phyloP scores from a whole-genome alignment of 225 moss, liverwort and hornwort species.

The Bryoerythrophyllum caledonicum region DNA sequence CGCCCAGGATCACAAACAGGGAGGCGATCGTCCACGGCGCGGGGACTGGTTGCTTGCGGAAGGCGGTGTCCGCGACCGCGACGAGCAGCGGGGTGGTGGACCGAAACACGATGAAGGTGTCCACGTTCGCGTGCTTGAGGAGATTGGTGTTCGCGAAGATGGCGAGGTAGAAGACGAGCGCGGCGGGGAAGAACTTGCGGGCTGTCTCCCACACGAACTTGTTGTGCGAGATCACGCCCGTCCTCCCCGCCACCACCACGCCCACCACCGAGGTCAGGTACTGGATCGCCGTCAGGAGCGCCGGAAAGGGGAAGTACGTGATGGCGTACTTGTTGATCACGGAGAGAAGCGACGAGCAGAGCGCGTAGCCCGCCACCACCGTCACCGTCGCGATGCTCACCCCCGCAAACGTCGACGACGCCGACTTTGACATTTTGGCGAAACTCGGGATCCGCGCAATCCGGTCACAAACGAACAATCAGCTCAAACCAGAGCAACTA shows the following conservation, averaged over 20 bases:
- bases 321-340: conserved; percentile 66
- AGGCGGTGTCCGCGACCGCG: conserved; percentile 53
- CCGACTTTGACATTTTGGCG: conserved; percentile 24
- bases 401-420: conserved; percentile 17
- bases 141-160: conserved; percentile 67
- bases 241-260: conserved; percentile 44
- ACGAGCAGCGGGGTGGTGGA: conserved; percentile 61
- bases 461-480: not conserved
- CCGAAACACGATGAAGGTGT: conserved; percentile 65
- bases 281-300: conserved; percentile 52
- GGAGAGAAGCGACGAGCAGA: conserved; percentile 53
- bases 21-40: conserved; percentile 43
- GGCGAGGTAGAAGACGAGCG: conserved; percentile 59
- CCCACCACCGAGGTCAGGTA: conserved; percentile 55
- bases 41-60: conserved; percentile 57
- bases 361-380: conserved; percentile 50
- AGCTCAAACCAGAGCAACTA: not conserved
- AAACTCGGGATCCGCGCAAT: not conserved
- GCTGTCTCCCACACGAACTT: conserved; percentile 51
- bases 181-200: conserved; percentile 60
- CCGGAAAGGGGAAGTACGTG: conserved; percentile 59
- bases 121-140: conserved; percentile 61
- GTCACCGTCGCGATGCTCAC: conserved; percentile 35
- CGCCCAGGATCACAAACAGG: conserved; percentile 50
- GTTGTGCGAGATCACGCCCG: conserved; percentile 50